phyloP scores from a whole-genome alignment of 2,329 filamentous ascomycete genomes.

The Xylaria sp. region DNA sequence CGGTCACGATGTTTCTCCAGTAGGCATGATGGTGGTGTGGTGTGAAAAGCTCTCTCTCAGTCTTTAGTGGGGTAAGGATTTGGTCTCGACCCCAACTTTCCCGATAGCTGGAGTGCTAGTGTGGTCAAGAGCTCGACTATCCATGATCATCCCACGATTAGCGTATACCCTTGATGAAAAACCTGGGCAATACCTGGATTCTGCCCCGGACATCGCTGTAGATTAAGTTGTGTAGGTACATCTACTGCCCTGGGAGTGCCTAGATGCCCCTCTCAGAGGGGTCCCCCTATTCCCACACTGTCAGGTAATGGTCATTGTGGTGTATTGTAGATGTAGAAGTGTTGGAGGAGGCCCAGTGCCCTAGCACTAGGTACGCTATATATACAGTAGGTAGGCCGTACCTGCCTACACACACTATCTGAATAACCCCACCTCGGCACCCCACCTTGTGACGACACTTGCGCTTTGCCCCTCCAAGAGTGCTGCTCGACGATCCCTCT shows the following conservation, averaged over 20 bases:
- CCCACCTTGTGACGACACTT: slow-evolving; percentile 35
- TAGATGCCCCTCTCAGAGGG: neutral
- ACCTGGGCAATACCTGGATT: neutral
- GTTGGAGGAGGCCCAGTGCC: too few relatives aligned
- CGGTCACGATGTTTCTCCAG: slow-evolving; percentile 31
- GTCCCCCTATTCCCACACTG: slow-evolving; percentile 10
- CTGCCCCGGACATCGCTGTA: neutral
- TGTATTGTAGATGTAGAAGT: too few relatives aligned
- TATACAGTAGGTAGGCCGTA: too few relatives aligned
- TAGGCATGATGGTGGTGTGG: slow-evolving; percentile 10
- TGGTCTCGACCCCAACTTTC: slow-evolving; percentile 23
- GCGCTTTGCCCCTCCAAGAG: slow-evolving; percentile 35
- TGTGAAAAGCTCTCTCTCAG: slow-evolving; percentile 5
- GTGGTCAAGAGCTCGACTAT: neutral
- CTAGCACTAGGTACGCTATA: too few relatives aligned
- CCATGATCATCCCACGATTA: neutral
- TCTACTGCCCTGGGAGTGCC: neutral
- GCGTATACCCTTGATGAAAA: neutral
- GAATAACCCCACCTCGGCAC: slow-evolving; percentile 28
- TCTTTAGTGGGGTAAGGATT: slow-evolving; percentile 23
- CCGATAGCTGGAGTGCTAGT: neutral
- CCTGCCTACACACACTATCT: too few relatives aligned
- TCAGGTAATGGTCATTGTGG: too few relatives aligned
- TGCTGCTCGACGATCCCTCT: slow-evolving; percentile 27
- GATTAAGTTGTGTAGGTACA: neutral